Percentiles rank a stretch among this genome's conserved stretches.
Evolutionary conservation across 305 asterid genomes (phyloP).

Genomic region (Plantago rigida): DNA sequence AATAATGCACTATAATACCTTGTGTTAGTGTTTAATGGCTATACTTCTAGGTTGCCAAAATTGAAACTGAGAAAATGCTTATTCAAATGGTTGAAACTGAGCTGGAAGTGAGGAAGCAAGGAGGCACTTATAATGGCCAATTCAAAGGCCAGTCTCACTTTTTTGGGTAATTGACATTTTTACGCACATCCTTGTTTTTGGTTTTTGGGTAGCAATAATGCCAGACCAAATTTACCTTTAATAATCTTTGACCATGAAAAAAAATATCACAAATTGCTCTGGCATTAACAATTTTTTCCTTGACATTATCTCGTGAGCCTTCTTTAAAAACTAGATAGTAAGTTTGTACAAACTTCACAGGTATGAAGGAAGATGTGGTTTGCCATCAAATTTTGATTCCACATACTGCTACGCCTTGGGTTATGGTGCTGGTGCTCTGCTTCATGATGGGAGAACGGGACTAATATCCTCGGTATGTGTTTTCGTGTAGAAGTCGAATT

Average conservation of each 20-base stretch:
- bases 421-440: conserved; percentile 81
- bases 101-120: conserved; percentile 66
- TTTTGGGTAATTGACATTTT: conserved; percentile 51
- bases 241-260: too few relatives aligned
- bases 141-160: conserved; percentile 94
- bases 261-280: too few relatives aligned
- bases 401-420: conserved; percentile 91
- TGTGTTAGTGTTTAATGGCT: too few relatives aligned
- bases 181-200: neutral
- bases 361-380: conserved; percentile 91
- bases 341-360: conserved; percentile 29
- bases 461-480: conserved; percentile 68
- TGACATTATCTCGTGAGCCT: too few relatives aligned
- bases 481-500: too few relatives aligned
- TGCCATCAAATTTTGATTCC: conserved; percentile 90
- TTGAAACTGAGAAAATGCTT: conserved; percentile 97
- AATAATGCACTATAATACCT: too few relatives aligned
- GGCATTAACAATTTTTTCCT: too few relatives aligned
- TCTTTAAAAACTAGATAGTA: too few relatives aligned
- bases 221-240: too few relatives aligned
- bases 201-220: too few relatives aligned
- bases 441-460: conserved; percentile 80
- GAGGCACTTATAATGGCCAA: conserved; percentile 50
- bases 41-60: conserved; percentile 69
- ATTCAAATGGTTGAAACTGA: conserved; percentile 97